Evolutionary conservation across 768 basidiomycete species (phyloP).

Genomic region (Auricularia heimuer): DNA sequence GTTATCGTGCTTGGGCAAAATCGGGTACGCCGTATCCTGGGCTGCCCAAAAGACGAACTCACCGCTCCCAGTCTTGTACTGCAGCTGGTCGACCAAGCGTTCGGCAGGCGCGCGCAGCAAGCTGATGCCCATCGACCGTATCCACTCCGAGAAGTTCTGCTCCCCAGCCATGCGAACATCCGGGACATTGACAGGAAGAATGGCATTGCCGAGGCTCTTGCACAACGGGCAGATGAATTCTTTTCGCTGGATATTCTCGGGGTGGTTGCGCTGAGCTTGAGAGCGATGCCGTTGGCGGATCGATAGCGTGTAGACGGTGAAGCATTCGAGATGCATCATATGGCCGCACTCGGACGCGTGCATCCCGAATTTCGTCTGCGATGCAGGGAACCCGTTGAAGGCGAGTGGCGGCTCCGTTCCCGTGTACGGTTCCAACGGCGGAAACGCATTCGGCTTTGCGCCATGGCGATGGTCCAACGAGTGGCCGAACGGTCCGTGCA

Average conservation of each 20-base stretch:
- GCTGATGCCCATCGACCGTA: conserved; percentile 78
- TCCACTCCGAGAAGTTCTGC: conserved; percentile 69
- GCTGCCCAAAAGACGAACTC: conserved; percentile 87
- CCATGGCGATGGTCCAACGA: conserved; percentile 2
- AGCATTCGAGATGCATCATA: conserved; percentile 95
- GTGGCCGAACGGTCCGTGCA: conserved; percentile 27
- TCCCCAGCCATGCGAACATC: conserved; percentile 23
- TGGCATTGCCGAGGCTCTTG: conserved; percentile 91
- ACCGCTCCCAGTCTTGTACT: conserved; percentile 71
- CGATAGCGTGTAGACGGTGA: conserved; percentile 79
- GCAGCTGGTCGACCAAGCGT: conserved; percentile 56
- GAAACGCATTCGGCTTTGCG: background rate
- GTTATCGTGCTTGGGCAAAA: conserved; percentile 32
- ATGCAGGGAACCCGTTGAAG: conserved; percentile 65
- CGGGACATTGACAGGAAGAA: conserved; percentile 67
- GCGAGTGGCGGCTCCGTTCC: conserved; percentile 20
- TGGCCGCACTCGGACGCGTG: conserved; percentile 87
- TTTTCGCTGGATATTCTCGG: conserved; percentile 85
- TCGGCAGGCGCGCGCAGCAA: conserved; percentile 80
- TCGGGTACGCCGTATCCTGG: conserved; percentile 55
- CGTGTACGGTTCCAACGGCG: conserved; percentile 3
- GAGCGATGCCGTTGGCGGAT: conserved; percentile 79
- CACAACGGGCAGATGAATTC: conserved; percentile 97
- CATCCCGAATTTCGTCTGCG: conserved; percentile 74
- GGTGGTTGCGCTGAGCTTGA: conserved; percentile 87